These are phyloP conservation scores for Paraglomus brasilianum DNA, from an alignment of 192 early-diverging fungal species.

Conservation along the genomic window DNA sequence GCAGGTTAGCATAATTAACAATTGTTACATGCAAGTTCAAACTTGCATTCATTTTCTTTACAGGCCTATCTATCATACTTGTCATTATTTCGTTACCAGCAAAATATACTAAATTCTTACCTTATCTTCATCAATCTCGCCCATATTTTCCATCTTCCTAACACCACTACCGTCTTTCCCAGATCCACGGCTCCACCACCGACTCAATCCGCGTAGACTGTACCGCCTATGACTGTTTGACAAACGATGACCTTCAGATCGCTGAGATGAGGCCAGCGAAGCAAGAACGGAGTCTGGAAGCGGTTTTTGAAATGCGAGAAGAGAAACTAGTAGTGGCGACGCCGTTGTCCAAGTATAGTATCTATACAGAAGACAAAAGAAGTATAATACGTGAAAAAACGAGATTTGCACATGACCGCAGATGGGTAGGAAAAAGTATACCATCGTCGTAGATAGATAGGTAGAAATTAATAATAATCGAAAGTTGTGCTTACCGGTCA, in stretches of 20 bases:
- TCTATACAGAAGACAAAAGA: constrained; percentile 35
- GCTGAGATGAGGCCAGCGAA: not conserved
- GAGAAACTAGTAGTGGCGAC: constrained; percentile 58
- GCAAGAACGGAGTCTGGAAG: constrained; percentile 41
- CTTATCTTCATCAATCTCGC: not conserved
- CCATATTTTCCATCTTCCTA: constrained; percentile 2
- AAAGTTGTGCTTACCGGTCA: constrained; percentile 37
- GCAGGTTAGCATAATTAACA: too few relatives aligned
- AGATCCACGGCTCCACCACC: constrained; percentile 42
- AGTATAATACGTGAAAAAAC: constrained; percentile 30
- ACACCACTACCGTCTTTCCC: too few relatives aligned
- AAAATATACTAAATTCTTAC: too few relatives aligned
- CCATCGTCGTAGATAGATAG: not conserved
- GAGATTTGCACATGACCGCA: constrained; percentile 33
- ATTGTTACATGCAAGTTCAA: too few relatives aligned
- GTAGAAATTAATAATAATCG: not conserved
- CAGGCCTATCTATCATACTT: too few relatives aligned
- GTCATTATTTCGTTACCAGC: too few relatives aligned
- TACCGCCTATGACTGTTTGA: constrained; percentile 39
- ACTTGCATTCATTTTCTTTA: too few relatives aligned
- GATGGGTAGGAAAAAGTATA: constrained; percentile 7
- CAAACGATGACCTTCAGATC: constrained; percentile 1
- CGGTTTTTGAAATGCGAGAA: constrained; percentile 57
- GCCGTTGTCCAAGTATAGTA: constrained; percentile 66
- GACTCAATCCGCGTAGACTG: constrained; percentile 39